These are phyloP conservation scores for Solanum tarapatanum DNA, from an alignment of 257 asterid species.

Conservation along the genomic window DNA sequence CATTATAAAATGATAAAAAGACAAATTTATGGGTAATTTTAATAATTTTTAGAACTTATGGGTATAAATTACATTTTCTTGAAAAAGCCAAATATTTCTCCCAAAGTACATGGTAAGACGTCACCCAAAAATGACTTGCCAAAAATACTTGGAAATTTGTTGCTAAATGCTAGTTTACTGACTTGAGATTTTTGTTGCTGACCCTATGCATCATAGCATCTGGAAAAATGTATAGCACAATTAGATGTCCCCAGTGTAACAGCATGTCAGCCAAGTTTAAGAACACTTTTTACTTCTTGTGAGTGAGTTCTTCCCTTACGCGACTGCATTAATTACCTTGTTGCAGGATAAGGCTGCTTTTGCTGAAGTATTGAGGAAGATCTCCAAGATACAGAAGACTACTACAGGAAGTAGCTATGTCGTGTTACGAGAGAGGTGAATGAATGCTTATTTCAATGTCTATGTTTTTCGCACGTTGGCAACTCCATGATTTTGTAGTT, in stretches of 20 bases:
- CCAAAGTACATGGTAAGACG: background rate
- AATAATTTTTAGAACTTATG: too few relatives aligned
- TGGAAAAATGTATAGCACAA: background rate
- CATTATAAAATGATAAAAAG: background rate
- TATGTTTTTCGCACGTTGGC: background rate
- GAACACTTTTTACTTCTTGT: background rate
- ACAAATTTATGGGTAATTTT: background rate
- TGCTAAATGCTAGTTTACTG: background rate
- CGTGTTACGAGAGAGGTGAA: slow-evolving; percentile 49
- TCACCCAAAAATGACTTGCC: background rate
- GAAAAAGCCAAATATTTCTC: background rate
- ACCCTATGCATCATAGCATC: background rate
- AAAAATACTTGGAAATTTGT: background rate
- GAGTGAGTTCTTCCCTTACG: background rate
- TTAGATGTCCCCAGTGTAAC: background rate
- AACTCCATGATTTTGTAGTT: background rate
- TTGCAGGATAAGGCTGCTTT: slow-evolving; percentile 85
- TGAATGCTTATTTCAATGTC: background rate
- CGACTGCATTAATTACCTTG: background rate
- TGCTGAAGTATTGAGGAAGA: slow-evolving; percentile 66
- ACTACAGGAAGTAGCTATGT: slow-evolving; percentile 40
- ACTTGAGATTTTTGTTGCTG: background rate
- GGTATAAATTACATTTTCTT: background rate
- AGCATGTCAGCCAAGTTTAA: background rate
- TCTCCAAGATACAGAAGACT: slow-evolving; percentile 81